A percentile compares a stretch with the other conserved stretches of the same genome.
Conservation (phyloP, 371 early-diverging fungal genomes). For the Syncephalastrum sp. region DNA sequence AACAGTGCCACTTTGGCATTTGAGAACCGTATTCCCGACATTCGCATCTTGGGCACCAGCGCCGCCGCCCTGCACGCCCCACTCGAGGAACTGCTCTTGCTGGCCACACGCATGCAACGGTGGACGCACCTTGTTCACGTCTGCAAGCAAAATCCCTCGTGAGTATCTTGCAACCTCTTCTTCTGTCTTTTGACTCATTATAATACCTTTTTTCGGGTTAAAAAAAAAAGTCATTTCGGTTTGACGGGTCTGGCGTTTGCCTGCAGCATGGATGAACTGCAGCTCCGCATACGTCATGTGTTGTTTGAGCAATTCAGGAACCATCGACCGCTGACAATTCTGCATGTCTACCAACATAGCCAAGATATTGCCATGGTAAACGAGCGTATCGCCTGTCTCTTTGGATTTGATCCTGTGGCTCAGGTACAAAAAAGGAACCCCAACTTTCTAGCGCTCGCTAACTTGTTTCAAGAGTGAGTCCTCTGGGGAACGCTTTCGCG, state of each 20-base stretch:
- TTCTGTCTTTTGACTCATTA: not conserved
- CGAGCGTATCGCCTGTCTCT: constrained; percentile 25
- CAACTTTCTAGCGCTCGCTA: constrained; percentile 1
- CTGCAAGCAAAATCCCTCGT: constrained; percentile 40
- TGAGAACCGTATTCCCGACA: constrained; percentile 17
- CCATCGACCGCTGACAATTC: constrained; percentile 16
- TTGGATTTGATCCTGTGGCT: constrained; percentile 20
- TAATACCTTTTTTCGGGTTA: not conserved
- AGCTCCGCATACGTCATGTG: constrained; percentile 37
- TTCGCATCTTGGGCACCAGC: constrained; percentile 48
- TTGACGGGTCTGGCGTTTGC: constrained; percentile 49
- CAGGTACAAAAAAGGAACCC: not conserved
- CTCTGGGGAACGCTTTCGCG: constrained; percentile 17
- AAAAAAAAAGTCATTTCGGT: constrained; percentile 33
- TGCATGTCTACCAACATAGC: constrained; percentile 34
- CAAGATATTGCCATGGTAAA: constrained; percentile 20
- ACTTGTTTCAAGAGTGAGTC: constrained; percentile 8
- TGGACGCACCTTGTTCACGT: constrained; percentile 27
- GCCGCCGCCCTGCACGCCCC: constrained; percentile 24
- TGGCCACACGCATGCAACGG: constrained; percentile 36
- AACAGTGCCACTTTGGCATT: constrained; percentile 19
- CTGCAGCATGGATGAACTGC: constrained; percentile 39
- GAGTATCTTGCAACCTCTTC: not conserved
- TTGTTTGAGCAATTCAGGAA: constrained; percentile 27
- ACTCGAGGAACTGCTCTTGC: constrained; percentile 28